Evolutionary conservation across 2,329 filamentous ascomycete species (phyloP).

Genomic region (Hymenotorrendiella dingleyae): DNA sequence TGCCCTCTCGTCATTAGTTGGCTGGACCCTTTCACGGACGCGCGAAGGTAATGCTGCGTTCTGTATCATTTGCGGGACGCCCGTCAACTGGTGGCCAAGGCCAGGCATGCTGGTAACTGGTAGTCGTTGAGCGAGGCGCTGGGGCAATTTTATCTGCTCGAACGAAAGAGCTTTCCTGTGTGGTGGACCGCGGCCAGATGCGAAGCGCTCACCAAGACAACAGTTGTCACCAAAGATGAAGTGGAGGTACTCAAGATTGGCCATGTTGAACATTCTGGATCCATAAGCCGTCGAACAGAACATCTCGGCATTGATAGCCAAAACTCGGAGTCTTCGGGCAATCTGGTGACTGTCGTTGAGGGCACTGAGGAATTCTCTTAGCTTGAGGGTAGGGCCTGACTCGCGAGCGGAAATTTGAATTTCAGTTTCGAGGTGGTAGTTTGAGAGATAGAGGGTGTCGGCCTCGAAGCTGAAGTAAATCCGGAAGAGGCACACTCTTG

Average conservation of each 20-base stretch:
- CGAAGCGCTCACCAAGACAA: neutral
- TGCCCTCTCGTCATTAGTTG: neutral
- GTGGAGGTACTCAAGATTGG: constrained; percentile 1
- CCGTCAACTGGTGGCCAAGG: neutral
- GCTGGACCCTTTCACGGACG: neutral
- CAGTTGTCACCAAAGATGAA: constrained; percentile 6
- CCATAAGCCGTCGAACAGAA: neutral
- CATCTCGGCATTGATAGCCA: neutral
- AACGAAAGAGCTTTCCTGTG: constrained; percentile 1
- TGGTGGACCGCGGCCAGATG: neutral
- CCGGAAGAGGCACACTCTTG: neutral
- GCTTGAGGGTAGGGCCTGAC: neutral
- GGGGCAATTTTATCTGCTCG: neutral
- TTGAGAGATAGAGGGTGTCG: constrained; percentile 2
- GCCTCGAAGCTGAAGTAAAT: constrained; percentile 1
- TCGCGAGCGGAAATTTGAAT: neutral
- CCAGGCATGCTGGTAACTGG: neutral
- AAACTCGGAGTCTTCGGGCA: neutral
- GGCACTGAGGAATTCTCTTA: constrained; percentile 3
- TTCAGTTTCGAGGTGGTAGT: constrained; percentile 2
- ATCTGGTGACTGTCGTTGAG: neutral
- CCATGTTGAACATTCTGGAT: constrained; percentile 3
- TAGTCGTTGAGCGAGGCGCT: neutral
- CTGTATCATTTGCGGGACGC: neutral
- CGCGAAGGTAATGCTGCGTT: neutral